These are phyloP conservation scores for Chimonanthus salicifolius DNA, from an alignment of 164 flowering plant species.

Conservation along the genomic window DNA sequence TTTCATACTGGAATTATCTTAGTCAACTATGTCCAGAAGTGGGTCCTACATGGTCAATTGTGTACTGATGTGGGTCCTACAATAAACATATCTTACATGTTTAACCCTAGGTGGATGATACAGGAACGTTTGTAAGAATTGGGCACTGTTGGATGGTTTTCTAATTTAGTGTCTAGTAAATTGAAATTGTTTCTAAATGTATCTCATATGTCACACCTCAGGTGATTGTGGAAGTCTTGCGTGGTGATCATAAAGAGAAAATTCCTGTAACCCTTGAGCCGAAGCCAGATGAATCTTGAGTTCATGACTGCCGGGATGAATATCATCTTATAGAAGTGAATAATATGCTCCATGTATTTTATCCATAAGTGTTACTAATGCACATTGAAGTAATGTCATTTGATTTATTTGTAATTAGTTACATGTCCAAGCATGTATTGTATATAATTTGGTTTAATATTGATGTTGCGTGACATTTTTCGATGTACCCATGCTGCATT, in stretches of 20 bases:
- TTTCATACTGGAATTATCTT: too few species aligned
- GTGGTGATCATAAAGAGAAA: slow-evolving; percentile 89
- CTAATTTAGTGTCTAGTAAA: neutral
- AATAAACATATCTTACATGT: too few species aligned
- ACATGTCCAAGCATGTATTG: too few species aligned
- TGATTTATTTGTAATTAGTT: too few species aligned
- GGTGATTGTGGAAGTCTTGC: slow-evolving; percentile 87
- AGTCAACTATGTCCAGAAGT: too few species aligned
- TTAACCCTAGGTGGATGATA: neutral
- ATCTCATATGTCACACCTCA: slow-evolving; percentile 17
- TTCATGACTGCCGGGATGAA: slow-evolving; percentile 23
- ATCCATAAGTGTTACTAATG: neutral
- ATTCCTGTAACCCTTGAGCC: slow-evolving; percentile 85
- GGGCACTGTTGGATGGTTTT: neutral
- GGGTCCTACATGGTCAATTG: too few species aligned
- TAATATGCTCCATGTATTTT: neutral
- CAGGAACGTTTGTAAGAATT: neutral
- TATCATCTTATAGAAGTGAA: slow-evolving; percentile 8
- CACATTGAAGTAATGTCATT: too few species aligned
- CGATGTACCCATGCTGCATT: too few species aligned
- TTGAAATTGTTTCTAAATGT: neutral
- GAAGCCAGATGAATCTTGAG: slow-evolving; percentile 68
- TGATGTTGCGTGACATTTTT: too few species aligned
- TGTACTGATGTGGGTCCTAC: too few species aligned
- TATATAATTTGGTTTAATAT: too few species aligned